Base-by-base conservation (phyloP, 148 eudicot species). In the Salicornia ramosissima region DNA sequence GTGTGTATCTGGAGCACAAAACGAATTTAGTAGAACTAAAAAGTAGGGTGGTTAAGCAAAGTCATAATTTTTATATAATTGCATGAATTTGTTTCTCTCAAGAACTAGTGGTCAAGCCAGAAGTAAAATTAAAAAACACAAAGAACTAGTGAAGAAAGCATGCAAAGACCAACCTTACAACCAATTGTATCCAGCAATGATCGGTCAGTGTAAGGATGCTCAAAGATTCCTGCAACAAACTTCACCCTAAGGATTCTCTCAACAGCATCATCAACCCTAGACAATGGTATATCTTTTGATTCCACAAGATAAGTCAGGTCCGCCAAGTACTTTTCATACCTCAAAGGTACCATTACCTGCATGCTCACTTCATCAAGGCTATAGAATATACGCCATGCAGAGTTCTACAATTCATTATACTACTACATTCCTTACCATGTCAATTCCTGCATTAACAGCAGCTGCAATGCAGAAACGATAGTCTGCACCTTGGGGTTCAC, bases 231-330 rank as follows among this genome's bases (percentile, higher is more conserved):
- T 60, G 96, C 76, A 79, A 78, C 87, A 80, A 94, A 87, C 79
- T 94, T 94, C 64, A 94, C 98, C 76, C 98, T 84, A 61, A 94
- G 74, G 57, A 94, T 88, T 36, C 98, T 75, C 78, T 83, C 96
- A 65, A 94, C 96, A 71, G 98, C 98, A 82, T 94, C 97, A 75
- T 94, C 88, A 64, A 94, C 86, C 81, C 98, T 85, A 62, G 88
- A 80, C 86, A 87, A 82, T 0, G 92, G 78, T 77, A 90, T 83
- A 75, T 87, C 89, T 71, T 89, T 89, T 2, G 88, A 79, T 77
- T 90, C 91, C 45, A 86, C 98, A 60, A 94, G 85, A 74, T 70
- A 67, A 22, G 76, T 66, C 65, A 94, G 52, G 69, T 90, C 92
- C 68, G 84, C 84, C 66, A 94, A 65, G 81, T 85, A 90, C 74